phyloP scores from a whole-genome alignment of 371 early-diverging fungal species.

The Dinochytrium kinnereticum region DNA sequence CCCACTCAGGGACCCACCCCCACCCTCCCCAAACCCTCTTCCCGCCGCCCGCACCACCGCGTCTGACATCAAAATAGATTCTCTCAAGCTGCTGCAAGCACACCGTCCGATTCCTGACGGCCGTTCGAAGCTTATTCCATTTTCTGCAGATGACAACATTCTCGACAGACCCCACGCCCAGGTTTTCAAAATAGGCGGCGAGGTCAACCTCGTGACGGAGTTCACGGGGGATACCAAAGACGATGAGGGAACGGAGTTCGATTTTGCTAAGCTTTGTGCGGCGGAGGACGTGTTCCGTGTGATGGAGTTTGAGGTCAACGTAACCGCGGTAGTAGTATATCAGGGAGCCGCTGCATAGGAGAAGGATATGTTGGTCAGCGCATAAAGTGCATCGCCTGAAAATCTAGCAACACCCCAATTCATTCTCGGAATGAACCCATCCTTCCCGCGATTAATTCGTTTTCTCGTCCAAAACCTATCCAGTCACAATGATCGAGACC shows the following conservation, averaged over 20 bases:
- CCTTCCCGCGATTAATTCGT: too few species aligned
- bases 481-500: too few species aligned
- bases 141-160: constrained; percentile 55
- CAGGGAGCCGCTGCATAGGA: constrained; percentile 34
- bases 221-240: constrained; percentile 53
- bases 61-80: constrained; percentile 33
- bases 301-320: constrained; percentile 45
- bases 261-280: constrained; percentile 51
- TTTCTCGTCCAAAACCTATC: too few species aligned
- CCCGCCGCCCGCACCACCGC: not conserved
- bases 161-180: constrained; percentile 55
- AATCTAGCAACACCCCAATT: not conserved
- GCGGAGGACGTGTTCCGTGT: constrained; percentile 47
- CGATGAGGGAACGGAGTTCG: constrained; percentile 52
- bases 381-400: constrained; percentile 22
- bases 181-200: constrained; percentile 48
- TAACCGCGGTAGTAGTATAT: constrained; percentile 43
- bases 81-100: constrained; percentile 46
- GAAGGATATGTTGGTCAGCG: too few species aligned
- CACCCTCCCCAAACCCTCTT: not conserved
- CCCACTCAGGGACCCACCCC: not conserved
- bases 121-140: constrained; percentile 50
- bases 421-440: too few species aligned
- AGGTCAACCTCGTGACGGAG: constrained; percentile 54
- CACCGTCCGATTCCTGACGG: constrained; percentile 43